Percentiles rank a stretch among this genome's conserved stretches.
Evolutionary conservation across 2,329 filamentous ascomycete genomes (phyloP).

Genomic region (Curvularia sp.): DNA sequence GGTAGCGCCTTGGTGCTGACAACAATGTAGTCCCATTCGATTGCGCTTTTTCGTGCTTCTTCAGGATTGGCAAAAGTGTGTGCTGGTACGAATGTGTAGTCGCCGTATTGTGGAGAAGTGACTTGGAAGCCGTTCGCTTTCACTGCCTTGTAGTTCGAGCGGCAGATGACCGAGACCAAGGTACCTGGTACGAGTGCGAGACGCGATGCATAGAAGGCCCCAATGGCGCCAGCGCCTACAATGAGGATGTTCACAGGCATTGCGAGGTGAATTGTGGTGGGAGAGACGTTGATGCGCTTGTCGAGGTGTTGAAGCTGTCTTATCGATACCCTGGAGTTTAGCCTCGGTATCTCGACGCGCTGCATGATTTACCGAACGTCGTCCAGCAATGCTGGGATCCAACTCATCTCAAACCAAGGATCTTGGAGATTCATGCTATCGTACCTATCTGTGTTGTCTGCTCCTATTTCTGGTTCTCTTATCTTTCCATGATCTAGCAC

Average conservation of each 20-base stretch:
- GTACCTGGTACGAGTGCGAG: conserved; percentile 66
- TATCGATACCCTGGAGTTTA: conserved; percentile 13
- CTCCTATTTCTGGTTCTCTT: not conserved
- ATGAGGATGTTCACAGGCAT: conserved; percentile 65
- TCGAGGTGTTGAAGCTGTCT: conserved; percentile 2
- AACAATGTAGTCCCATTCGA: conserved; percentile 69
- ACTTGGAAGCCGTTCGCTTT: conserved; percentile 67
- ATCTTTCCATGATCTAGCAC: not conserved
- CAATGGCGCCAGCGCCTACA: conserved; percentile 74
- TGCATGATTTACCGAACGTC: not conserved
- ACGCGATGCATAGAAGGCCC: conserved; percentile 74
- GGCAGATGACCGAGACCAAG: conserved; percentile 72
- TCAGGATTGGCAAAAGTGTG: conserved; percentile 68
- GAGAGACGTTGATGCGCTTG: conserved; percentile 6
- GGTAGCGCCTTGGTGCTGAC: conserved; percentile 75
- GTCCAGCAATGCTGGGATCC: not conserved
- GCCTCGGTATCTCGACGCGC: conserved; percentile 19
- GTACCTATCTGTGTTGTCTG: not conserved
- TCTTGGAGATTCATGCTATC: not conserved
- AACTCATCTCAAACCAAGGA: not conserved
- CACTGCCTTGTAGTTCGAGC: conserved; percentile 74
- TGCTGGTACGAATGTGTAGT: conserved; percentile 69
- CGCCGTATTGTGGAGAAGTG: conserved; percentile 70
- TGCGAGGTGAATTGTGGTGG: not conserved
- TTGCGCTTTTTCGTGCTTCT: conserved; percentile 58